Conservation (phyloP, 768 basidiomycete genomes). For the Boletellus sp. region DNA sequence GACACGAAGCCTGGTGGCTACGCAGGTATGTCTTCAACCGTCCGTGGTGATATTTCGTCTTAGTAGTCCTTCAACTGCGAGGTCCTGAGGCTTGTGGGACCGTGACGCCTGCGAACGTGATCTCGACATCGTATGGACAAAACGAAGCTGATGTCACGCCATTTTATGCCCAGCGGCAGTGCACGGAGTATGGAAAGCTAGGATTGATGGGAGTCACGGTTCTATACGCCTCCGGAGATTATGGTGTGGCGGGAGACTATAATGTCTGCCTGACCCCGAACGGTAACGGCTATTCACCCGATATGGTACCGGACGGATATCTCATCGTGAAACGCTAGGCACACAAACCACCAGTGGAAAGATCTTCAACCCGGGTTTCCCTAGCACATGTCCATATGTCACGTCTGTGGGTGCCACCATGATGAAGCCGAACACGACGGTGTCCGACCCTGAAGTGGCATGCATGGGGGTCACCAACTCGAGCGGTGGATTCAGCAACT, state of each 20-base stretch:
- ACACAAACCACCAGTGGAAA: conserved; percentile 20
- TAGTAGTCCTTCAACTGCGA: background rate
- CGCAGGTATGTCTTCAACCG: conserved; percentile 5
- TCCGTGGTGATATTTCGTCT: too few species aligned
- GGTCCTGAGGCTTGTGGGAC: conserved; percentile 38
- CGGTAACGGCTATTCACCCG: conserved; percentile 13
- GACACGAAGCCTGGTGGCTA: conserved; percentile 23
- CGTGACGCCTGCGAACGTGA: conserved; percentile 32
- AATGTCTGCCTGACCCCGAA: conserved; percentile 30
- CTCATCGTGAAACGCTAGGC: conserved; percentile 15
- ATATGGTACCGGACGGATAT: background rate
- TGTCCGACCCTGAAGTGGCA: conserved; percentile 27
- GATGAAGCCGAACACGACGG: conserved; percentile 32
- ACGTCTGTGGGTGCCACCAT: conserved; percentile 49
- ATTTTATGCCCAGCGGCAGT: conserved; percentile 39
- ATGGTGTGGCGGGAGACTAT: conserved; percentile 39
- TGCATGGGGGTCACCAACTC: conserved; percentile 29
- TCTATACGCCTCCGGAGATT: conserved; percentile 44
- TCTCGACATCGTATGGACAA: conserved; percentile 40
- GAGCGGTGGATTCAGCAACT: conserved; percentile 38
- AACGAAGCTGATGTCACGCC: conserved; percentile 35
- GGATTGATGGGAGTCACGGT: conserved; percentile 41
- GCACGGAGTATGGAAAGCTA: conserved; percentile 44
- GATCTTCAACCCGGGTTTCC: conserved; percentile 42
- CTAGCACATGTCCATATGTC: conserved; percentile 42